A percentile compares a stretch with the other conserved stretches of the same genome.
Conservation (phyloP, 139 green algal genomes). For the Ettlia oleoabundans region DNA sequence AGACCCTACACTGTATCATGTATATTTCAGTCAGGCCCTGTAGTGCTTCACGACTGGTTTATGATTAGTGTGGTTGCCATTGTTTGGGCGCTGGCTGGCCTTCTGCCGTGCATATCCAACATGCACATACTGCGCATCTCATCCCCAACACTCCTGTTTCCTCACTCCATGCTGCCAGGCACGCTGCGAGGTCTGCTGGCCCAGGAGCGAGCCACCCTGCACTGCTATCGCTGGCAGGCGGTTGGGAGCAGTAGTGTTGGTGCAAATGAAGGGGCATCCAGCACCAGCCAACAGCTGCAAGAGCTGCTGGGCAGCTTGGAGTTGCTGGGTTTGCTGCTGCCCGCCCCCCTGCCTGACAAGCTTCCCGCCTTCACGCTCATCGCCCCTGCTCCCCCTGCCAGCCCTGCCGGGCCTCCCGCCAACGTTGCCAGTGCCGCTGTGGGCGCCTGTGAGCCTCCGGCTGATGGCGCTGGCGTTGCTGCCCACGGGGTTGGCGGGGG, state of each 20-base stretch:
- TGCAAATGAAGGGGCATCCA: too few species aligned
- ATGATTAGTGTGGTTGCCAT: too few species aligned
- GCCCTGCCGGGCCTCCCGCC: background rate
- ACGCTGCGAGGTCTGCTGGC: constrained; percentile 17
- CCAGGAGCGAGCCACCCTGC: background rate
- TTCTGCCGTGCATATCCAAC: background rate
- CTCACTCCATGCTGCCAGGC: background rate
- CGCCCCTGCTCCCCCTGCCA: background rate
- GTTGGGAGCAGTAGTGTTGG: background rate
- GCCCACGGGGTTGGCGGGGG: too few species aligned
- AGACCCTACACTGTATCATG: too few species aligned
- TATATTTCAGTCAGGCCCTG: background rate
- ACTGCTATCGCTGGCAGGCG: constrained; percentile 24
- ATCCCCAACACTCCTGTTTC: too few species aligned
- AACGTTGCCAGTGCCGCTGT: too few species aligned
- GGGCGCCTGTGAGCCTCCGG: background rate
- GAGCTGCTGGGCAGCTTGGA: constrained; percentile 10
- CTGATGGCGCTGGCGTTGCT: too few species aligned
- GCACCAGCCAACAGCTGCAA: constrained; percentile 15
- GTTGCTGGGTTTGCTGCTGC: constrained; percentile 37
- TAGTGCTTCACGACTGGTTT: too few species aligned
- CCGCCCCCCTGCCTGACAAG: background rate
- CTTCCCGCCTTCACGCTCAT: constrained; percentile 9
- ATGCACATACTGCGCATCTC: too few species aligned
- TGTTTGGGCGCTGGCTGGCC: background rate